Evolutionary conservation across 208 protist genomes (phyloP).

Genomic region (Porcisia deanei): DNA sequence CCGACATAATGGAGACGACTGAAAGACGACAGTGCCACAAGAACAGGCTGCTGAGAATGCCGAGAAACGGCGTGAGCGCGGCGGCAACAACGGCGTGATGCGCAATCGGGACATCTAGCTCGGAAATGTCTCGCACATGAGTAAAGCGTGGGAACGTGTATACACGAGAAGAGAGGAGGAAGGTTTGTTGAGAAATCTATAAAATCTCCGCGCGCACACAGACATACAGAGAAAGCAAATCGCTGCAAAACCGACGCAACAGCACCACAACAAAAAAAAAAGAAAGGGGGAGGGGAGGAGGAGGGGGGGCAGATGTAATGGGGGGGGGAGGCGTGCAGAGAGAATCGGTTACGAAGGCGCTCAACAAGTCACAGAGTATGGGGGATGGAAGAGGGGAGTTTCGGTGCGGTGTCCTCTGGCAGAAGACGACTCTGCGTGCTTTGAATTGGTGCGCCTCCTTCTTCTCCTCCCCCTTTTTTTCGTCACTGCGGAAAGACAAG

Average conservation of each 20-base stretch:
- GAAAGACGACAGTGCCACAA: background rate
- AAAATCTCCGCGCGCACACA: no score
- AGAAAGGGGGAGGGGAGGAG: background rate
- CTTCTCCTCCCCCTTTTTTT: no score
- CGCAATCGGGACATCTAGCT: background rate
- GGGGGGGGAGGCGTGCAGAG: background rate
- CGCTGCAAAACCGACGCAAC: background rate
- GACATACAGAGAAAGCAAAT: no score
- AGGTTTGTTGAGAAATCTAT: background rate
- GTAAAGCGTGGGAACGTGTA: background rate
- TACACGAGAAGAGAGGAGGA: background rate
- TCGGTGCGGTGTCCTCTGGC: no score
- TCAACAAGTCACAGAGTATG: no score
- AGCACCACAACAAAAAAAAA: background rate
- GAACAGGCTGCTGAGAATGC: background rate
- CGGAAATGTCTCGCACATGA: background rate
- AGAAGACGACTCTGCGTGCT: no score
- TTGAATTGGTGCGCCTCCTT: no score
- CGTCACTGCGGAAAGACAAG: no score
- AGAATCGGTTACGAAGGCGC: background rate
- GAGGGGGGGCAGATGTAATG: background rate
- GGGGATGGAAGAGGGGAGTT: no score
- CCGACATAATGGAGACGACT: background rate
- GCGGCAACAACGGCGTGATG: background rate
- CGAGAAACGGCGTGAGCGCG: background rate